Conservation (phyloP, 441 rosid genomes). For the Pelargonium cotyledonis region DNA sequence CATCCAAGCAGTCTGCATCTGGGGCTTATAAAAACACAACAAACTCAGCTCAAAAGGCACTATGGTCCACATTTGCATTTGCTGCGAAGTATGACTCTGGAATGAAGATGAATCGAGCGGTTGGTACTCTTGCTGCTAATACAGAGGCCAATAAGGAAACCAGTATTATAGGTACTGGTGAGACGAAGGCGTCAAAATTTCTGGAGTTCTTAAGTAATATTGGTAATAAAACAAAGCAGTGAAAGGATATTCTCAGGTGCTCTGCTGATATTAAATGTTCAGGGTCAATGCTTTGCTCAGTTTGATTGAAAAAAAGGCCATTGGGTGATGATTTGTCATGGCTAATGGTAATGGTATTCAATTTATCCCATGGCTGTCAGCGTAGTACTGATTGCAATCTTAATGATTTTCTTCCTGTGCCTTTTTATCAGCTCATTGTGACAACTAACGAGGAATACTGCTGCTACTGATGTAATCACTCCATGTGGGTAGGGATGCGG, state of each 20-base stretch:
- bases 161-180: slow-evolving; percentile 12
- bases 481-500: not conserved
- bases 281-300: not conserved
- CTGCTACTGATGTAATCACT: not conserved
- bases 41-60: slow-evolving; percentile 39
- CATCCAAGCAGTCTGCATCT: slow-evolving; percentile 25
- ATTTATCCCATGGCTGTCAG: not conserved
- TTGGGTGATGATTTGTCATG: not conserved
- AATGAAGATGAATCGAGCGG: slow-evolving; percentile 30
- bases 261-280: not conserved
- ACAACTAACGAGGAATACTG: not conserved
- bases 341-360: not conserved
- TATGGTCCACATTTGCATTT: slow-evolving; percentile 51
- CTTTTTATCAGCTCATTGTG: not conserved
- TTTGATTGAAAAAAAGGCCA: not conserved
- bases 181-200: slow-evolving; percentile 37
- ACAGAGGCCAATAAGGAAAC: slow-evolving; percentile 16
- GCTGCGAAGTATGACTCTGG: slow-evolving; percentile 52
- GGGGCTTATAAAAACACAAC: slow-evolving; percentile 28
- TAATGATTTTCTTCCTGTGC: not conserved
- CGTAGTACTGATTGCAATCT: not conserved
- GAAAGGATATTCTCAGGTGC: slow-evolving; percentile 1
- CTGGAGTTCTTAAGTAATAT: slow-evolving; percentile 47
- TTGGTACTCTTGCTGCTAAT: slow-evolving; percentile 17
- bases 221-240: slow-evolving; percentile 24